These are phyloP conservation scores for Aspergillus baeticus DNA, from an alignment of 495 filamentous ascomycete genomes.

Conservation along the genomic window DNA sequence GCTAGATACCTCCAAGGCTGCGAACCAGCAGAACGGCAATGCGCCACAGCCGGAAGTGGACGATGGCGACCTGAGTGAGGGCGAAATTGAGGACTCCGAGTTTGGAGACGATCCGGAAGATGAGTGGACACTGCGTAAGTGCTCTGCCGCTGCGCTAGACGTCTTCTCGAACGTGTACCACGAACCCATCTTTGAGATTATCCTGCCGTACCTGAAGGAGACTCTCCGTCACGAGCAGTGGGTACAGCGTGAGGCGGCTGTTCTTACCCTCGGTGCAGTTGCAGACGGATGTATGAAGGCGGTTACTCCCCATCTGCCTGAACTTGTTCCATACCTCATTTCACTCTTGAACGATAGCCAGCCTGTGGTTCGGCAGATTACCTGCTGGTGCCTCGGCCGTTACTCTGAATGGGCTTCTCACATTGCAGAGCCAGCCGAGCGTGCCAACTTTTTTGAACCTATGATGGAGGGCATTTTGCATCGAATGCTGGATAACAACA, in stretches of 20 bases:
- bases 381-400: constrained; percentile 93
- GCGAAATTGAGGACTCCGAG: constrained; percentile 82
- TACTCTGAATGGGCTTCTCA: constrained; percentile 93
- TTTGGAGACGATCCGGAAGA: constrained; percentile 77
- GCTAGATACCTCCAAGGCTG: constrained; percentile 45
- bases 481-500: constrained; percentile 95
- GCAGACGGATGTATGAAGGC: constrained; percentile 92
- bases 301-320: constrained; percentile 86
- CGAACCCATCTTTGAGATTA: constrained; percentile 81
- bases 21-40: constrained; percentile 52
- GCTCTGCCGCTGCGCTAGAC: constrained; percentile 93
- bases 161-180: constrained; percentile 91
- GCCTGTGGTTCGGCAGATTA: constrained; percentile 94
- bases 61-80: constrained; percentile 78
- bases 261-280: constrained; percentile 91
- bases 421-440: constrained; percentile 61
- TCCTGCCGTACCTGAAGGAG: constrained; percentile 87
- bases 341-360: constrained; percentile 80
- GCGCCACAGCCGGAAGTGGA: constrained; percentile 41
- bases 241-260: constrained; percentile 91
- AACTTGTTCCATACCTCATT: constrained; percentile 88
- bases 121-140: constrained; percentile 94
- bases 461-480: constrained; percentile 96
- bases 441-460: constrained; percentile 81
- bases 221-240: constrained; percentile 87